Conservation (phyloP, 2,329 filamentous ascomycete species). For the Zasmidium citrigriseum region DNA sequence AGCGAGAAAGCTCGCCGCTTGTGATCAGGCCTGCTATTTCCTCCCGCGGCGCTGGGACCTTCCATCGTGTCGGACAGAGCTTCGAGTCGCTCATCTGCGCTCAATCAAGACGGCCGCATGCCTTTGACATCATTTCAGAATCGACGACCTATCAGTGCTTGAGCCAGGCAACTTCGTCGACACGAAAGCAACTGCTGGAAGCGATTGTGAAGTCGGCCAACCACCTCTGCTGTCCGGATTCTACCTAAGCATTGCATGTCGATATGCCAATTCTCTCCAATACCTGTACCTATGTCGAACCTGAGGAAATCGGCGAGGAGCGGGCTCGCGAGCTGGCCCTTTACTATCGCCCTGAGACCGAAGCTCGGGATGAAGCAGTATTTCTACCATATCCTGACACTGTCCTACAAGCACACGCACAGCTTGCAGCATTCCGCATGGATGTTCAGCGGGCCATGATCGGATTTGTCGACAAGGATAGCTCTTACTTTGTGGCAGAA, state of each 20-base stretch:
- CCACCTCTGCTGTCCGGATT: neutral
- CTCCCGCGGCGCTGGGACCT: neutral
- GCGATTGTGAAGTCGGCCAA: too few relatives aligned
- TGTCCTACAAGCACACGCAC: slow-evolving; percentile 49
- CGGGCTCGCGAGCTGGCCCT: slow-evolving; percentile 28
- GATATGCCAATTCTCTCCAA: neutral
- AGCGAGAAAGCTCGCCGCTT: neutral
- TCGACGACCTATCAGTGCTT: too few relatives aligned
- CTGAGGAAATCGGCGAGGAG: slow-evolving; percentile 25
- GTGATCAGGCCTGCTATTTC: too few relatives aligned
- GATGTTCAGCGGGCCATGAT: slow-evolving; percentile 53
- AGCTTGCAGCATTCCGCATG: slow-evolving; percentile 52
- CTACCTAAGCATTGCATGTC: neutral
- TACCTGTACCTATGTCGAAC: slow-evolving; percentile 13
- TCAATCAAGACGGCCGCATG: too few relatives aligned
- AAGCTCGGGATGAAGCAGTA: slow-evolving; percentile 15
- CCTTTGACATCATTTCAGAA: too few relatives aligned
- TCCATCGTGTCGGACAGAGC: neutral
- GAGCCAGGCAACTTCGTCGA: too few relatives aligned
- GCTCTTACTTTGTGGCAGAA: slow-evolving; percentile 55
- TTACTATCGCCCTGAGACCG: slow-evolving; percentile 26
- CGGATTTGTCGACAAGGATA: slow-evolving; percentile 50
- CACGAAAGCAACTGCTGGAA: too few relatives aligned
- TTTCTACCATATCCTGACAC: slow-evolving; percentile 34
- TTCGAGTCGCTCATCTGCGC: too few relatives aligned